These are phyloP conservation scores for Zygosaccharomyces bailii DNA, from an alignment of 805 yeast genomes.

Conservation along the genomic window DNA sequence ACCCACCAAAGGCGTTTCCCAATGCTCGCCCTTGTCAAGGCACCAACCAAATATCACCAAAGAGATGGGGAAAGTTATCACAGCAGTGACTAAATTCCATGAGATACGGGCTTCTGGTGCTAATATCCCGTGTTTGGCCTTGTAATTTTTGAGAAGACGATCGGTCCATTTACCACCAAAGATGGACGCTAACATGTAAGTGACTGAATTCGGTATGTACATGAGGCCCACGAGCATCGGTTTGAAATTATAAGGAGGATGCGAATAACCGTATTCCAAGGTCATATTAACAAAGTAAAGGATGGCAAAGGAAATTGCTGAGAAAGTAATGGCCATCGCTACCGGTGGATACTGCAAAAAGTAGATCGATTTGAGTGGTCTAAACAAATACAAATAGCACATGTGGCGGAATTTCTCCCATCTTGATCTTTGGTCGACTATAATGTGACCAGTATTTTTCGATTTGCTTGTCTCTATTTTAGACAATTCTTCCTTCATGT, in stretches of 20 bases:
- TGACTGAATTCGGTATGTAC: slow-evolving; percentile 79
- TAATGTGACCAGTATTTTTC: not conserved
- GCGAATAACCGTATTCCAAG: slow-evolving; percentile 57
- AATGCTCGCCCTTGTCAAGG: slow-evolving; percentile 56
- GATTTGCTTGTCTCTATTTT: slow-evolving; percentile 15
- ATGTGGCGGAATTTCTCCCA: slow-evolving; percentile 24
- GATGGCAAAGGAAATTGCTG: slow-evolving; percentile 68
- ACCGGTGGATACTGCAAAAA: slow-evolving; percentile 75
- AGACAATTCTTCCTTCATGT: slow-evolving; percentile 27
- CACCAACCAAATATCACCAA: slow-evolving; percentile 82
- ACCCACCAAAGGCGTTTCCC: slow-evolving; percentile 80
- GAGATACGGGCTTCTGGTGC: slow-evolving; percentile 79
- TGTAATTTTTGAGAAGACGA: slow-evolving; percentile 49
- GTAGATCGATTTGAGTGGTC: slow-evolving; percentile 60
- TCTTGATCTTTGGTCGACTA: slow-evolving; percentile 1
- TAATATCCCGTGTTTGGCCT: slow-evolving; percentile 57
- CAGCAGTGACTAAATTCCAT: slow-evolving; percentile 66
- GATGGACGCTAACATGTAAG: slow-evolving; percentile 72
- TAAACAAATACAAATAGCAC: slow-evolving; percentile 47
- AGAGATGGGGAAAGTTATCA: slow-evolving; percentile 57
- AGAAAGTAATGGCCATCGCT: slow-evolving; percentile 56
- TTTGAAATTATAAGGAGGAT: slow-evolving; percentile 66
- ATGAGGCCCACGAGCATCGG: slow-evolving; percentile 66
- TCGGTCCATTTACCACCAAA: slow-evolving; percentile 82
- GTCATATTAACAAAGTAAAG: slow-evolving; percentile 74